Evolutionary conservation across 2,329 filamentous ascomycete species (phyloP).

Genomic region (Colletotrichum lupini): DNA sequence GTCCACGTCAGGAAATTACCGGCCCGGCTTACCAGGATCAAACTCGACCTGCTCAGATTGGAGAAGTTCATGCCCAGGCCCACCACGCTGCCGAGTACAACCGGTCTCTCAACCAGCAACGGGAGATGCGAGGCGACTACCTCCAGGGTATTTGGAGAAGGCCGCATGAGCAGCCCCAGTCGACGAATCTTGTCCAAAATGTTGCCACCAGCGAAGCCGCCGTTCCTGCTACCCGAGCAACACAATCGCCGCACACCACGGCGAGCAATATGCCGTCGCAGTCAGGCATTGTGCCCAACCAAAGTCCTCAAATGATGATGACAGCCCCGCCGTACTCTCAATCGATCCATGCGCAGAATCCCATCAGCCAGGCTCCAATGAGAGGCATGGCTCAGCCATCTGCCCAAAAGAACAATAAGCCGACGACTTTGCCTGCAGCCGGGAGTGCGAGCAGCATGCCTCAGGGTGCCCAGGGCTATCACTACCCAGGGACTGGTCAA

Average conservation of each 20-base stretch:
- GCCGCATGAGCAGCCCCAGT: constrained; percentile 79
- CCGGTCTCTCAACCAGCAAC: constrained; percentile 82
- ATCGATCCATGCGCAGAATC: constrained; percentile 76
- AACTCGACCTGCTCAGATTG: constrained; percentile 78
- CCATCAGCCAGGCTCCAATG: constrained; percentile 78
- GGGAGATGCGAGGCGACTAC: constrained; percentile 82
- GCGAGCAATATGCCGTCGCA: constrained; percentile 66
- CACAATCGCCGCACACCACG: constrained; percentile 68
- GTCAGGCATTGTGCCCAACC: constrained; percentile 68
- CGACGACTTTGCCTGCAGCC: constrained; percentile 68
- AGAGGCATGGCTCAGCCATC: constrained; percentile 74
- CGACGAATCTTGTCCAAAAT: constrained; percentile 59
- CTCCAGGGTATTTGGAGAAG: constrained; percentile 85
- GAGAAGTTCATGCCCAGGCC: constrained; percentile 87
- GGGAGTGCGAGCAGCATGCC: constrained; percentile 56
- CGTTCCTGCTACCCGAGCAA: constrained; percentile 62
- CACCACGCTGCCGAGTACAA: constrained; percentile 92
- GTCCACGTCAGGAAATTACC: constrained; percentile 88
- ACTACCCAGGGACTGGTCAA: constrained; percentile 69
- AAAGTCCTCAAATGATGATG: constrained; percentile 76
- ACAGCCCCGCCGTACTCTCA: constrained; percentile 75
- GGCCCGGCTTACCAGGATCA: constrained; percentile 91
- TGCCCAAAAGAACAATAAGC: constrained; percentile 73
- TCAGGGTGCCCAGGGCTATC: constrained; percentile 67
- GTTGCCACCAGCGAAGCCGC: constrained; percentile 56